Evolutionary conservation across 2,329 filamentous ascomycete species (phyloP).

Genomic region (Xylaria polymorpha): DNA sequence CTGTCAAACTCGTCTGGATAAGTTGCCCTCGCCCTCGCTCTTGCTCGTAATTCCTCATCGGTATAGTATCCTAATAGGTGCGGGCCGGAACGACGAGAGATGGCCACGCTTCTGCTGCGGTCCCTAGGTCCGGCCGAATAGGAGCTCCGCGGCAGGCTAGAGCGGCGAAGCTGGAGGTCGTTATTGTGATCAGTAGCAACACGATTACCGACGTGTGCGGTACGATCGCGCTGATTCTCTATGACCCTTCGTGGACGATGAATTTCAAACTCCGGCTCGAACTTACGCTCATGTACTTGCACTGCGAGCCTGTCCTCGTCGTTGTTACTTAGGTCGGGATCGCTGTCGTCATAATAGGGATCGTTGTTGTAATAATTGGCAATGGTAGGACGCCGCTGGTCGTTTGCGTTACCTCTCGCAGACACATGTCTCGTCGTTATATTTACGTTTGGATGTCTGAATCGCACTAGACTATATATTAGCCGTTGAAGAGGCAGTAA

Average conservation of each 20-base stretch:
- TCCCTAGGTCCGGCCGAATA: not conserved
- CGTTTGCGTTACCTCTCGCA: not conserved
- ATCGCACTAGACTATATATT: not conserved
- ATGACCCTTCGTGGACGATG: not conserved
- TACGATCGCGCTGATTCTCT: not conserved
- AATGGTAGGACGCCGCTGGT: not conserved
- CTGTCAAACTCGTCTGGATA: slow-evolving; percentile 25
- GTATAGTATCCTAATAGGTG: not conserved
- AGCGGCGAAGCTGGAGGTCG: not conserved
- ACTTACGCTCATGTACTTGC: not conserved
- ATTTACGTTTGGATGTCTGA: not conserved
- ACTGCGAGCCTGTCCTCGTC: not conserved
- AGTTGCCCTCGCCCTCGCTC: not conserved
- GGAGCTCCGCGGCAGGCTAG: not conserved
- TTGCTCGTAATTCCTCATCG: slow-evolving; percentile 9
- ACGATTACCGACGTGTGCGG: not conserved
- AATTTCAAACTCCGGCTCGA: not conserved
- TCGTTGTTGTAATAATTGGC: not conserved
- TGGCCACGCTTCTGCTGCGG: slow-evolving; percentile 1
- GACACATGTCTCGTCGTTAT: not conserved
- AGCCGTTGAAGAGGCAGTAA: not conserved
- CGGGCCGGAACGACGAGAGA: not conserved
- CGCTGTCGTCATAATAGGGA: not conserved
- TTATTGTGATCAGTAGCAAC: too few species aligned
- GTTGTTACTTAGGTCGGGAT: too few species aligned